phyloP scores from a whole-genome alignment of 148 eudicot genomes.

The Cornus florida region DNA sequence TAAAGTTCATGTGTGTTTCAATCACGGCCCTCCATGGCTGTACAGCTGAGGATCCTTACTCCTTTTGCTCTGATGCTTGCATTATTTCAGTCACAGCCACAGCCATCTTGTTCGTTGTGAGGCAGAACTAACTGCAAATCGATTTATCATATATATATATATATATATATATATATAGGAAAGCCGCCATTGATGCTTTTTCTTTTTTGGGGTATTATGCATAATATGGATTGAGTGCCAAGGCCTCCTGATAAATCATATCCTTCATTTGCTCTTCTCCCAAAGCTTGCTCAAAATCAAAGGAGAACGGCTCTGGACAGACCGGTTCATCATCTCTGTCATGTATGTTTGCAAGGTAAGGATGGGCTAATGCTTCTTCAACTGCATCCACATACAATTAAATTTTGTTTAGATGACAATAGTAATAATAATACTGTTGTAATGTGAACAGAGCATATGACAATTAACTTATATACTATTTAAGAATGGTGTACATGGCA shows the following conservation, averaged over 20 bases:
- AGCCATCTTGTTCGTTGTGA: background rate
- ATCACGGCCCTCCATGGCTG: too few species aligned
- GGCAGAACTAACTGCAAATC: too few species aligned
- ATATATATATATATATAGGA: background rate
- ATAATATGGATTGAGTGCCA: conserved; percentile 60
- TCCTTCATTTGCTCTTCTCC: conserved; percentile 91
- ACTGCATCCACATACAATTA: conserved; percentile 43
- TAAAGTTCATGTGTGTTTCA: too few species aligned
- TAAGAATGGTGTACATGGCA: background rate
- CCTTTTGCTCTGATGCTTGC: background rate
- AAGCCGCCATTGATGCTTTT: background rate
- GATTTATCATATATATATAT: background rate
- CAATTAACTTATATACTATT: background rate
- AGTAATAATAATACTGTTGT: background rate
- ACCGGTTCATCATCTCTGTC: conserved; percentile 81
- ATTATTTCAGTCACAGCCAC: background rate
- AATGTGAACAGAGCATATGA: background rate
- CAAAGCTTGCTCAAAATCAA: conserved; percentile 73
- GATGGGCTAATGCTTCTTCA: conserved; percentile 84
- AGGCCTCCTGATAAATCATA: conserved; percentile 80
- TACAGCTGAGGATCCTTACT: too few species aligned
- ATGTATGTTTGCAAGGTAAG: conserved; percentile 75
- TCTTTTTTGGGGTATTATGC: conserved; percentile 16
- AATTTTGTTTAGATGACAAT: background rate
- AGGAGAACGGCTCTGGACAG: conserved; percentile 68